These are phyloP conservation scores for Cryphonectria naterciae DNA, from an alignment of 2,329 filamentous ascomycete species.

Conservation along the genomic window DNA sequence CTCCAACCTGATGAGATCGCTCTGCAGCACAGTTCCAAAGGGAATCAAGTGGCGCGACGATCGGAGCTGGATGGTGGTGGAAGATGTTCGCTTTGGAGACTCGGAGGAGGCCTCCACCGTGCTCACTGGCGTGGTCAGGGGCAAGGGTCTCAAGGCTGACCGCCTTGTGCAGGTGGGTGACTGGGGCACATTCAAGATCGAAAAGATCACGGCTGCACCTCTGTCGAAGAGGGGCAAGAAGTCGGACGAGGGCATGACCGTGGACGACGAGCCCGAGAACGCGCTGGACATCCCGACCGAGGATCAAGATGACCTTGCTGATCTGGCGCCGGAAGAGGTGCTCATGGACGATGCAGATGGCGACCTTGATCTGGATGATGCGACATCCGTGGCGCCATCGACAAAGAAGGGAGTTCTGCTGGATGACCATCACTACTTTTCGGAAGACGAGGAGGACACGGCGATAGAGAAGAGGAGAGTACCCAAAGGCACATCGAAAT, in stretches of 20 bases:
- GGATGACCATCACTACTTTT: conserved; percentile 98
- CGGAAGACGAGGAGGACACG: conserved; percentile 74
- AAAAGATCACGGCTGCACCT: conserved; percentile 82
- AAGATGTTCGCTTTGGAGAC: conserved; percentile 75
- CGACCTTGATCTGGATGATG: conserved; percentile 42
- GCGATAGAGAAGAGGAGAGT: conserved; percentile 71
- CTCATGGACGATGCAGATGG: conserved; percentile 71
- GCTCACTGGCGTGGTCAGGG: conserved; percentile 83
- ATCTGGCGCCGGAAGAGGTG: conserved; percentile 84
- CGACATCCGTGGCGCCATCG: conserved; percentile 48
- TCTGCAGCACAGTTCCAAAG: conserved; percentile 91
- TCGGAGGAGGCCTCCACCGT: conserved; percentile 66
- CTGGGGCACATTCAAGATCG: conserved; percentile 92
- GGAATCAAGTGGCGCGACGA: conserved; percentile 96
- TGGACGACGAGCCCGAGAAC: conserved; percentile 63
- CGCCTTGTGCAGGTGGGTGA: conserved; percentile 89
- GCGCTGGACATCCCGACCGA: conserved; percentile 73
- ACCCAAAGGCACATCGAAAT: conserved; percentile 89
- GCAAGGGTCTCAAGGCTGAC: conserved; percentile 85
- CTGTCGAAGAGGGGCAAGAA: conserved; percentile 64
- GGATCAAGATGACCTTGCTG: conserved; percentile 81
- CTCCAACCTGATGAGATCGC: conserved; percentile 83
- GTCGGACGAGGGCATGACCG: conserved; percentile 65
- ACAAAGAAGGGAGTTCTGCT: conserved; percentile 85
- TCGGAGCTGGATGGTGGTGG: conserved; percentile 91